Evolutionary conservation across 179 eudicot species (phyloP), one percentile per base, ranked within the genome.

Genomic region (Silene vulgaris): DNA sequence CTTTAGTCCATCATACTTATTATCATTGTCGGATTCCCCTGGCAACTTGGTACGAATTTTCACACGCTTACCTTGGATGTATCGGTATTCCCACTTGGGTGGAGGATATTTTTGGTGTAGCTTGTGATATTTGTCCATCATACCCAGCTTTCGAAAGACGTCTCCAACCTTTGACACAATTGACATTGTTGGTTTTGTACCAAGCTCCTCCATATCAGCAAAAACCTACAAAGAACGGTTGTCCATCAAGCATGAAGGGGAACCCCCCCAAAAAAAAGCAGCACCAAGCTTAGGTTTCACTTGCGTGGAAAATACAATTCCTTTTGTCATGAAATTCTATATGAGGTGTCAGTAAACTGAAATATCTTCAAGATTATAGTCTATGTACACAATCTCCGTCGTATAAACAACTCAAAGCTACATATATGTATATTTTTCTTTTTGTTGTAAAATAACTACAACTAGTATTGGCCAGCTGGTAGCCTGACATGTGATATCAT

Each of bases 121-220:
- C 72, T 86, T 91, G 28, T 86, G 80, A 74, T 87, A 89, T 72
- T 94, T 94, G 81, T 91, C 98, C 85, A 90, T 16, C 98, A 87
- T 94, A 17, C 86, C 92, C 56, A 91, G 87, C 86, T 91, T 89
- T 80, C 77, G 78, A 72, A 94, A 91, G 32, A 85, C 90, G 69
- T 88, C 88, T 69, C 98, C 98, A 48, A 94, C 88, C 84, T 81
- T 94, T 43, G 84, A 71, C 67, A 91, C 90, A 6, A 94, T 84
- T 63, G 90, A 40, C 73, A 64, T 65, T 43, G 88, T 94, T n/a
- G 94, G 97, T 30, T 88, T 84, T n/a, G 87, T 79, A 62, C 98
- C 91, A 37, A 94, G 89, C 79, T 94, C 97, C 82, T 94, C 98
- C 98, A 91, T 94, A 86, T 94, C 98, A 61, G 97, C 98, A 84